These are phyloP conservation scores for Ustilago curta DNA, from an alignment of 1,284 basidiomycete species.

Conservation along the genomic window DNA sequence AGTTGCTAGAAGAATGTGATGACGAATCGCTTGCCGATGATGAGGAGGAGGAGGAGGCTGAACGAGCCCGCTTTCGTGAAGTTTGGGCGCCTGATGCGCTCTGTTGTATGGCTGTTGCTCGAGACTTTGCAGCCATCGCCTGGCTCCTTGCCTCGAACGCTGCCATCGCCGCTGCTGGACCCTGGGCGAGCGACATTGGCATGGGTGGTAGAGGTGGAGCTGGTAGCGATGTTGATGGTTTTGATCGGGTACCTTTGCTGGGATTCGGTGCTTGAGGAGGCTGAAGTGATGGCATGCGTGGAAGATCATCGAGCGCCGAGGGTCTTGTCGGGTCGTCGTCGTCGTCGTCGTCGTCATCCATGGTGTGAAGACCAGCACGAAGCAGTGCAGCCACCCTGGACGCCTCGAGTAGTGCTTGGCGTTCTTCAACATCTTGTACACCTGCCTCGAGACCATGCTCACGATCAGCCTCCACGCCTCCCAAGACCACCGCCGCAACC, in stretches of 20 bases:
- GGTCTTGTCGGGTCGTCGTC: no score
- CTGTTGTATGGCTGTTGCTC: not conserved
- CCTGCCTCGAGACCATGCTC: not conserved
- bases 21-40: conserved; percentile 5
- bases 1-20: conserved; percentile 1
- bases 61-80: not conserved
- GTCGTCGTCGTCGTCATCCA: conserved; percentile 5
- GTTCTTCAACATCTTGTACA: conserved; percentile 22
- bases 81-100: not conserved
- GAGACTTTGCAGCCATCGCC: conserved; percentile 4
- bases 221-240: not conserved
- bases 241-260: not conserved
- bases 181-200: conserved; percentile 1
- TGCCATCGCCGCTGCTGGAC: conserved; percentile 31
- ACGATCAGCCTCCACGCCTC: conserved; percentile 8
- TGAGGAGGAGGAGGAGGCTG: not conserved
- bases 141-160: conserved; percentile 37
- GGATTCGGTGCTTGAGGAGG: not conserved
- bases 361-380: conserved; percentile 15
- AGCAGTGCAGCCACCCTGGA: conserved; percentile 23
- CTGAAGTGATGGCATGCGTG: conserved; percentile 15
- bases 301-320: conserved; percentile 8
- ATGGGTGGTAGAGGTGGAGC: conserved; percentile 18
- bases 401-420: conserved; percentile 18
- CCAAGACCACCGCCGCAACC: conserved; percentile 2